A percentile compares a stretch with the other conserved stretches of the same genome.
Evolutionary conservation across 495 filamentous ascomycete genomes (phyloP).

Genomic region (Coniosporium apollinis): DNA sequence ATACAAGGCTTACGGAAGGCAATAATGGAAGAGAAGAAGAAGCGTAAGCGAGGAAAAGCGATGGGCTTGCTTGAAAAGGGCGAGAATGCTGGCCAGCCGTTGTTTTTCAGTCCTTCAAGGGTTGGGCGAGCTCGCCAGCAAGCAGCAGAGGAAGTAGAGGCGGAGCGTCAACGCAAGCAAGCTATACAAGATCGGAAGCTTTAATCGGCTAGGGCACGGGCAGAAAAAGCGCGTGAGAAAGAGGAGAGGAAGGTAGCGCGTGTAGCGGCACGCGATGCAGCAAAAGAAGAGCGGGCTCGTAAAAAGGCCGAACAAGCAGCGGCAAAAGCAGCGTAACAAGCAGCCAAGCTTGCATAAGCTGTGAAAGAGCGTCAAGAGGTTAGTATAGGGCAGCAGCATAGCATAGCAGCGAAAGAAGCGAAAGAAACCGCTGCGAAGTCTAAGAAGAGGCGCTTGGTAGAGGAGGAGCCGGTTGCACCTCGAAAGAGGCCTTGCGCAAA

Average conservation of each 20-base stretch:
- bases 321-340: not conserved
- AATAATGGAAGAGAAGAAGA: slow-evolving; percentile 1
- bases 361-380: not conserved
- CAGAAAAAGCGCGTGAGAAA: too few relatives aligned
- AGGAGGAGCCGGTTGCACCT: not conserved
- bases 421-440: not conserved
- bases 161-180: not conserved
- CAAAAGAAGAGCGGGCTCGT: not conserved
- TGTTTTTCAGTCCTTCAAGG: not conserved
- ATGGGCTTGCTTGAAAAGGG: too few relatives aligned
- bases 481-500: not conserved
- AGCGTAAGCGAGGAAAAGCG: not conserved
- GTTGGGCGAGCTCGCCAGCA: not conserved
- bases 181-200: not conserved
- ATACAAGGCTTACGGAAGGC: too few relatives aligned
- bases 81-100: not conserved
- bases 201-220: not conserved
- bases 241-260: too few relatives aligned
- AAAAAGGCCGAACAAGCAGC: not conserved
- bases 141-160: not conserved
- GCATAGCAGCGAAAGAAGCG: not conserved
- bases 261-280: not conserved
- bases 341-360: not conserved
- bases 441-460: not conserved
- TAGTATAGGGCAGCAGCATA: not conserved